A percentile compares a stretch with the other conserved stretches of the same genome.
phyloP scores from a whole-genome alignment of 306 rosid species.

The Quercus robur region DNA sequence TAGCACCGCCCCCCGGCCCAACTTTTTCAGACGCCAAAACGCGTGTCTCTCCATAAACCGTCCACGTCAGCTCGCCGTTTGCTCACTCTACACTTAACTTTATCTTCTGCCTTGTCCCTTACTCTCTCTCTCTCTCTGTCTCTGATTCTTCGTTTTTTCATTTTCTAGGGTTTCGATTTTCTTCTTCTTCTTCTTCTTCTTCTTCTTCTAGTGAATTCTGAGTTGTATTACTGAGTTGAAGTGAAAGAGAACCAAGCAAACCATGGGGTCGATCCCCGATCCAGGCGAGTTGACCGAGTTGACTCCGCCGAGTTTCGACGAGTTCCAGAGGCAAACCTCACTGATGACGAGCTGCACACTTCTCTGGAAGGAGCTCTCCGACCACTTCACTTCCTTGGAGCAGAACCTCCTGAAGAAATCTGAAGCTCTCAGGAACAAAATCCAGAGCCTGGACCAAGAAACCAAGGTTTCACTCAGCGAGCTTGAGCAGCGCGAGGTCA shows the following conservation, averaged over 20 bases:
- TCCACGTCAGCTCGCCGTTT: conserved; percentile 47
- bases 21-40: conserved; percentile 27
- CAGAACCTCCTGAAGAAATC: conserved; percentile 71
- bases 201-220: not conserved
- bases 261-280: conserved; percentile 98
- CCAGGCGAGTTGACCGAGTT: conserved; percentile 91
- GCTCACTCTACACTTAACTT: conserved; percentile 11
- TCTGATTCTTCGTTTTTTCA: not conserved
- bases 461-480: conserved; percentile 62
- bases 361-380: conserved; percentile 96
- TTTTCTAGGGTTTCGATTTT: conserved; percentile 32
- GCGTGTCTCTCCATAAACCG: conserved; percentile 41
- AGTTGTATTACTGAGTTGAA: conserved; percentile 7
- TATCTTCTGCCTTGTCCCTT: conserved; percentile 5
- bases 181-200: conserved; percentile 16
- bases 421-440: conserved; percentile 62
- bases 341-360: conserved; percentile 96
- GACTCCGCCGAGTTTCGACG: conserved; percentile 79
- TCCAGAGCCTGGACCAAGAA: conserved; percentile 48
- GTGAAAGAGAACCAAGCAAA: not conserved
- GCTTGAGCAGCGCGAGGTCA: conserved; percentile 77
- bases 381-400: conserved; percentile 81
- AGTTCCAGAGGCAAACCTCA: conserved; percentile 90
- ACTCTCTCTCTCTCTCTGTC: not conserved
- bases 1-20: conserved; percentile 29